phyloP scores from a whole-genome alignment of 768 basidiomycete genomes.

The Mrakia hoshinonis region DNA sequence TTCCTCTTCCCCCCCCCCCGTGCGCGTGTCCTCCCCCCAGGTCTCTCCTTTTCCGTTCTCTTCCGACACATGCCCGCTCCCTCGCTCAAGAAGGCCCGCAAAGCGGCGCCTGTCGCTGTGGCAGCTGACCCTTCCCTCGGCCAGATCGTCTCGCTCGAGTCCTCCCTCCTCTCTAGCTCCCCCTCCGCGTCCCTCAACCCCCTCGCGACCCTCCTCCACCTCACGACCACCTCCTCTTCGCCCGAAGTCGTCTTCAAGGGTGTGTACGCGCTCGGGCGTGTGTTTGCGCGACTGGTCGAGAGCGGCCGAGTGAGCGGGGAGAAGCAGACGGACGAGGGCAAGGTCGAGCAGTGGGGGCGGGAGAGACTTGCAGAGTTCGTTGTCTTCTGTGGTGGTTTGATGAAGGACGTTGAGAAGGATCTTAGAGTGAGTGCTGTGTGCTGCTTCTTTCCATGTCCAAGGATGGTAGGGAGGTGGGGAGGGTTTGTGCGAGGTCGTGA shows the following conservation, averaged over 20 bases:
- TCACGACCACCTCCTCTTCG: conserved; percentile 44
- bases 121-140: not conserved
- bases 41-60: not conserved
- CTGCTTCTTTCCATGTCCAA: not conserved
- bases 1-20: not conserved
- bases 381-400: conserved; percentile 56
- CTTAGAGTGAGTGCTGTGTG: conserved; percentile 53
- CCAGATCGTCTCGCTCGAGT: conserved; percentile 15
- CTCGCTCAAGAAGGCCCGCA: conserved; percentile 10
- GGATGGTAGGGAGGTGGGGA: not conserved
- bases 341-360: conserved; percentile 62
- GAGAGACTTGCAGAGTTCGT: conserved; percentile 64
- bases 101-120: not conserved
- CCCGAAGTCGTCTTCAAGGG: conserved; percentile 60
- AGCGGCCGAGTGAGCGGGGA: conserved; percentile 47
- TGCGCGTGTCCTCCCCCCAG: not conserved
- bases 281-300: conserved; percentile 58
- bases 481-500: not conserved
- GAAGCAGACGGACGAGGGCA: conserved; percentile 47
- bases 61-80: conserved; percentile 14
- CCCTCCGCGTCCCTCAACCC: conserved; percentile 48
- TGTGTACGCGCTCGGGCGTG: conserved; percentile 71
- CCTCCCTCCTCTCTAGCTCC: not conserved
- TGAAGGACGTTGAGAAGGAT: conserved; percentile 67
- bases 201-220: conserved; percentile 62